phyloP scores from a whole-genome alignment of 257 asterid genomes.

The Ocimum tenuiflorum region DNA sequence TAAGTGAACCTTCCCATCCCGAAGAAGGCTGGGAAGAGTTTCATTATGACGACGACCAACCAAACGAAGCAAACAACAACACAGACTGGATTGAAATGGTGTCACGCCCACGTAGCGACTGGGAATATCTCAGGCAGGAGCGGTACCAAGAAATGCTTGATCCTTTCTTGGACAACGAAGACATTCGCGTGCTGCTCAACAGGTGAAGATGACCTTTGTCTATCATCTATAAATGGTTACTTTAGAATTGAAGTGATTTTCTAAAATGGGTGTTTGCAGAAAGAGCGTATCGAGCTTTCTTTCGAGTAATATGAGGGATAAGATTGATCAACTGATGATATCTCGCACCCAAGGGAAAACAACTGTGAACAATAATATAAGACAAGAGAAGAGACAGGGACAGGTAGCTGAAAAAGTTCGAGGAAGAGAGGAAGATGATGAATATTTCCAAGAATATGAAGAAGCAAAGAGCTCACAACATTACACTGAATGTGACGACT shows the following conservation, averaged over 20 bases:
- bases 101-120: conserved; percentile 81
- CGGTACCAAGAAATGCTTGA: conserved; percentile 93
- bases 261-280: conserved; percentile 32
- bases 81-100: conserved; percentile 70
- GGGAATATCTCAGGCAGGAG: conserved; percentile 84
- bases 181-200: conserved; percentile 59
- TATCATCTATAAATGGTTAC: no score
- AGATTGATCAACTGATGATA: conserved; percentile 53
- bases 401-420: neutral
- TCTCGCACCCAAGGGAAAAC: conserved; percentile 42
- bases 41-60: conserved; percentile 37
- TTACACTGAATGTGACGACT: conserved; percentile 28
- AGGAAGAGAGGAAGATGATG: conserved; percentile 6
- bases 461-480: conserved; percentile 37
- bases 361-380: neutral
- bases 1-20: conserved; percentile 35
- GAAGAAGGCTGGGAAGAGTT: conserved; percentile 52
- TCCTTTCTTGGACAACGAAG: conserved; percentile 63
- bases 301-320: conserved; percentile 58
- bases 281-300: conserved; percentile 74
- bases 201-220: no score
- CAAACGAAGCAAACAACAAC: conserved; percentile 22
- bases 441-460: conserved; percentile 33
- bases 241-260: no score
- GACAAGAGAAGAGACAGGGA: conserved; percentile 10